A percentile compares a stretch with the other conserved stretches of the same genome.
Evolutionary conservation across 305 asterid species (phyloP).

Genomic region (Ilex paraguariensis): DNA sequence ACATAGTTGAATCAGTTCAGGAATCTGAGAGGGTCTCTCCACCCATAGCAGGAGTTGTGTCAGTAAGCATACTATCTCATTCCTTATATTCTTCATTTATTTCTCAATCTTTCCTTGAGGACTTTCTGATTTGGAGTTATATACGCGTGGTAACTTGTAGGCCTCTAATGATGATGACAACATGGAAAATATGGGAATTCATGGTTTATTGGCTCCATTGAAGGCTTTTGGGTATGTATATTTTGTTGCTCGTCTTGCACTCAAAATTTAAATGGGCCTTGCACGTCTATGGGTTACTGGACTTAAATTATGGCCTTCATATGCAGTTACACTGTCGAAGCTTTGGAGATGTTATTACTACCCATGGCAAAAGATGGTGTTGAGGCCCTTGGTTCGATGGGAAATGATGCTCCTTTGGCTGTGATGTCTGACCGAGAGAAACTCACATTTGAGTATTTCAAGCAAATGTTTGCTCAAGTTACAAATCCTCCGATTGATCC

Average conservation of each 20-base stretch:
- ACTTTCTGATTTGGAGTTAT: not conserved
- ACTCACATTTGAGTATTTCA: conserved; percentile 87
- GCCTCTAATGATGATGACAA: conserved; percentile 63
- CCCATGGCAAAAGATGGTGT: conserved; percentile 98
- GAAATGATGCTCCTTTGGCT: conserved; percentile 97
- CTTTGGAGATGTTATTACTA: conserved; percentile 90
- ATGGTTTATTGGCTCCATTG: conserved; percentile 83
- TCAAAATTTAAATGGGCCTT: not conserved
- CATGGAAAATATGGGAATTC: conserved; percentile 91
- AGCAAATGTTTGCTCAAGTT: conserved; percentile 99
- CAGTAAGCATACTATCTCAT: conserved; percentile 45
- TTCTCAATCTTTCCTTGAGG: no score
- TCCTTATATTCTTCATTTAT: not conserved
- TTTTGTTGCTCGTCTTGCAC: conserved; percentile 2
- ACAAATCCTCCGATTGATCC: conserved; percentile 99
- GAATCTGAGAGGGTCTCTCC: conserved; percentile 71
- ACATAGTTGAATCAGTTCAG: conserved; percentile 75
- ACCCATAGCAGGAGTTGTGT: conserved; percentile 65
- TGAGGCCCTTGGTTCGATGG: conserved; percentile 99
- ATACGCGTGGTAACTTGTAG: conserved; percentile 24
- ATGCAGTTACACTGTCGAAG: conserved; percentile 83
- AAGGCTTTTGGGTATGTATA: conserved; percentile 90
- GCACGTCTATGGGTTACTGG: conserved; percentile 1
- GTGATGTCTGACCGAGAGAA: conserved; percentile 98
- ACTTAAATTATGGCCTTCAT: conserved; percentile 15